Percentiles rank a stretch among this genome's conserved stretches.
Evolutionary conservation across 108 stramenopile species (phyloP).

Genomic region (Parietichytrium sp.): DNA sequence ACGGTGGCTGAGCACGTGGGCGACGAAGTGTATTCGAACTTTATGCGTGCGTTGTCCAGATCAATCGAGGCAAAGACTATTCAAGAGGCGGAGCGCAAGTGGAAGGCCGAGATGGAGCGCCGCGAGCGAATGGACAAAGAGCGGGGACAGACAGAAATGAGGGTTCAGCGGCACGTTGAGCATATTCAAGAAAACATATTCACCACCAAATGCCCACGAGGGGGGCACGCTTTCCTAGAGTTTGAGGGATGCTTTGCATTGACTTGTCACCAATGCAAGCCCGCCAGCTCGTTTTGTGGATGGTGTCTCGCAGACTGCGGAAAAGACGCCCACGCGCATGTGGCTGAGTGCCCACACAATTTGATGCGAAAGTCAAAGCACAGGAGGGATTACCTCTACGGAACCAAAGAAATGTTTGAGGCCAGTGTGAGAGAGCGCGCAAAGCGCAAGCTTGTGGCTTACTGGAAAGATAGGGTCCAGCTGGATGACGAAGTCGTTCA

Average conservation of each 20-base stretch:
- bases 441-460: neutral
- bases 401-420: conserved; percentile 18
- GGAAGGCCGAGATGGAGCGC: conserved; percentile 17
- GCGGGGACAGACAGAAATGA: neutral
- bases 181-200: neutral
- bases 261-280: neutral
- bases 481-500: no score
- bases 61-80: no score
- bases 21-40: neutral
- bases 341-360: neutral
- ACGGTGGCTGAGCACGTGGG: neutral
- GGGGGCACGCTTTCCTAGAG: neutral
- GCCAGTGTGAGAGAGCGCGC: neutral
- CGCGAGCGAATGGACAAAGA: conserved; percentile 6
- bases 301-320: conserved; percentile 33
- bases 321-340: conserved; percentile 25
- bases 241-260: conserved; percentile 16
- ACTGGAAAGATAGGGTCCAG: neutral
- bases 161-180: neutral
- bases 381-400: neutral
- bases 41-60: neutral
- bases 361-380: neutral
- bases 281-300: neutral
- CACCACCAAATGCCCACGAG: conserved; percentile 7
- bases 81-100: neutral